Base-by-base conservation (phyloP, 495 filamentous ascomycete genomes). In the Daldinia caldariorum region DNA sequence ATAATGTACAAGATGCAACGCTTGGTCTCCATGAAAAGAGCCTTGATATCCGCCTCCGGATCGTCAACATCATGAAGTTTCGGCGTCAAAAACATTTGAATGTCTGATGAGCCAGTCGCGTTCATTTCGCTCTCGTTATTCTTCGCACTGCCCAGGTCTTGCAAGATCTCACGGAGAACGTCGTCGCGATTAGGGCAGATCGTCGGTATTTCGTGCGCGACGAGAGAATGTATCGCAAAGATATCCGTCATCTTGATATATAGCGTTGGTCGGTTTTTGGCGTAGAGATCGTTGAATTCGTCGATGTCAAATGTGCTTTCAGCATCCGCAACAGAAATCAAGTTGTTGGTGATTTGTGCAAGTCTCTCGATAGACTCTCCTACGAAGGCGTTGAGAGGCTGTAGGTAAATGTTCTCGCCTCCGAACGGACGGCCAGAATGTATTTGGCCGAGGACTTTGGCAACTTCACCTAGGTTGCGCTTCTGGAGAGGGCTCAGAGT, bases 201-300 rank as follows among this genome's bases (percentile, higher is more conserved):
- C 66, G 81, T 79, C 8, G 91, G 81, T 38, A 96, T 85, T 70
- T 97, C 92, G 20, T 89, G 85, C 32, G 92, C 89, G 49, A 98
- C 86, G 38, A 98, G 87, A 55, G 90, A 92, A 74, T 99, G 95
- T 61, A 99, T 94, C 20, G 96, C 91, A 78, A 98, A 98, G 64
- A 99, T 93, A 78, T 99, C 95, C 14, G 91, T 87, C 89, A 98
- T 93, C 79, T 99, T 99, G 79, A 99, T 97, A 82, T 97, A 99
- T 18, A 99, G 83, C 3, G 94, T 98, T 3, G 95, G 95, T 75
- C 97, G 97, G 57, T 92, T 94, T 73, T 94, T 93, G 53, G 94
- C 90, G 73, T 97, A 98, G 29, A 98, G 87, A 74, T 99, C 95
- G 71, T 97, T 97, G 85, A 94, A 98, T 69, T 97, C 94, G 76